Percentiles rank a stretch among this genome's conserved stretches.
These are phyloP conservation scores for Priceomyces melissophilus DNA, from an alignment of 805 yeast species.

Conservation along the genomic window DNA sequence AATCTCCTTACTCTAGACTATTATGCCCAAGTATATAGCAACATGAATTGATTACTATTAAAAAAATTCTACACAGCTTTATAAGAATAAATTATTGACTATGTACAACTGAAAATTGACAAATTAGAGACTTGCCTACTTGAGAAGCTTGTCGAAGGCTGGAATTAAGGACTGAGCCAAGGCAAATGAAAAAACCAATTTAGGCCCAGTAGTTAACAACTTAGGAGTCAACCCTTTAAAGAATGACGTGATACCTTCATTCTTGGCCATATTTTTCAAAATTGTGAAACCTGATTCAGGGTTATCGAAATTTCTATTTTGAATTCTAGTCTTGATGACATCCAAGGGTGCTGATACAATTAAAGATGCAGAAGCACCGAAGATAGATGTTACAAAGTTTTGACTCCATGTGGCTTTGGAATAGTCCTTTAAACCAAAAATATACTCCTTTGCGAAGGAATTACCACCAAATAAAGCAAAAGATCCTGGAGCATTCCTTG, in stretches of 20 bases:
- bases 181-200: conserved; percentile 96
- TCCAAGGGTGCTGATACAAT: conserved; percentile 97
- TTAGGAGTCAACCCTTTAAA: conserved; percentile 97
- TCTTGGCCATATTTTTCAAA: conserved; percentile 85
- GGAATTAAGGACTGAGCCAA: conserved; percentile 96
- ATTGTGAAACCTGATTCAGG: conserved; percentile 93
- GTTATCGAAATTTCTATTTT: conserved; percentile 91
- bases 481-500: conserved; percentile 98
- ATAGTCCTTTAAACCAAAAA: conserved; percentile 82
- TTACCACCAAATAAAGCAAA: conserved; percentile 98
- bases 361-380: conserved; percentile 95
- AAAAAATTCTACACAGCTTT: neutral
- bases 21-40: conserved; percentile 10
- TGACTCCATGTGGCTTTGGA: conserved; percentile 91
- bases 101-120: neutral
- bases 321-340: conserved; percentile 97
- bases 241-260: conserved; percentile 86
- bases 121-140: conserved; percentile 6
- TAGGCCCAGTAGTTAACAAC: conserved; percentile 95
- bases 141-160: conserved; percentile 76
- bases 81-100: neutral
- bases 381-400: conserved; percentile 90
- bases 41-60: neutral
- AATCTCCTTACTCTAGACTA: conserved; percentile 23
- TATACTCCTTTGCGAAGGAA: conserved; percentile 96